Evolutionary conservation across 345 rosid genomes (phyloP), one percentile per base, ranked within the genome.

Genomic region (Jatropha curcas): DNA sequence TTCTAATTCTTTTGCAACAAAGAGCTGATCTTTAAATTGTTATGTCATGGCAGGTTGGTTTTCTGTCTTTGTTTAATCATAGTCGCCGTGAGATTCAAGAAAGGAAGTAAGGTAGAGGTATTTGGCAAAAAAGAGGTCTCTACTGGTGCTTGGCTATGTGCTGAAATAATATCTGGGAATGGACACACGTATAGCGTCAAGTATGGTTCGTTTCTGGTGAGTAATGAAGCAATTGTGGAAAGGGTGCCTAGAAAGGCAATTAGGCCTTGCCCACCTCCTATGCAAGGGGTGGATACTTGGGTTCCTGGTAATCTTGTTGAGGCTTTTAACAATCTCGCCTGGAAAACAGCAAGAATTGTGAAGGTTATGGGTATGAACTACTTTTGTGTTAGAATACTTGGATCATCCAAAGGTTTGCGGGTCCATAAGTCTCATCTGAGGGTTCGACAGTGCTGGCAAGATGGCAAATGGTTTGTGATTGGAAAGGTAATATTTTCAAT

Each of bases 41-140:
- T 67, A 46, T 31, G 48, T 16, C 12, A 17, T 17, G 52, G 30
- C 39, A 74, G 77, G 30, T 59, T 46, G 61, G 52, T 58, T n/a
- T 67, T 13, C 25, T 66, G 52, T 5, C 1, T 8, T 67, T 14
- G 12, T 50, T 20, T 20, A 51, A 35, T 52, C 19, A 16, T 41
- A 61, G 70, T 10, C 51, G 66, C 71, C 65, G 89, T 88, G 94
- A 86, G 88, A 80, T 82, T 89, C 80, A 86, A 70, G 74, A 88
- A 80, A 76, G 92, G 92, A 13, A 80, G 68, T 39, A 83, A 75
- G 68, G 88, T 92, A 63, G 97, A 92, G 84, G 88, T 90, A 4
- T 75, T 84, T 55, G 84, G 79, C 75, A 73, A 34, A 67, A 72
- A 81, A 22, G 90, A 84, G 69, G 78, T 73, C 20, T 52, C 87